A percentile compares a stretch with the other conserved stretches of the same genome.
Evolutionary conservation across 257 asterid genomes (phyloP).

Genomic region (Gentiana straminea): DNA sequence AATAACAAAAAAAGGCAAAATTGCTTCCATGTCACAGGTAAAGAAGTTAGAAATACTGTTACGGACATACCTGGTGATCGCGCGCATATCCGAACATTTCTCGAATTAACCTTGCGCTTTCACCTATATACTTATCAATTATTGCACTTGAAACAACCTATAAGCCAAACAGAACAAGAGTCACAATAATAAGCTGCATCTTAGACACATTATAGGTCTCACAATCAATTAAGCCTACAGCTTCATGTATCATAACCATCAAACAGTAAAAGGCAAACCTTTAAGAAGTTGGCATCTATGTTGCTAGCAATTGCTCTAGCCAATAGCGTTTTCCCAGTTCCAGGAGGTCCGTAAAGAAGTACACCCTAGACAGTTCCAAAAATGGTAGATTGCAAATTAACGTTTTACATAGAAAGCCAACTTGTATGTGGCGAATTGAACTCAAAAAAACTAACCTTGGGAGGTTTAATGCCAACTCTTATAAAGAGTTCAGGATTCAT

Average conservation of each 20-base stretch:
- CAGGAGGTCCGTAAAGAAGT: constrained; percentile 98
- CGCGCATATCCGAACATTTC: constrained; percentile 96
- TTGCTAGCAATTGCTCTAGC: constrained; percentile 98
- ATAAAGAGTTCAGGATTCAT: constrained; percentile 97
- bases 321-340: constrained; percentile 94
- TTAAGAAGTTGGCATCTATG: constrained; percentile 91
- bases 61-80: constrained; percentile 66
- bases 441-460: constrained; percentile 41
- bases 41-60: too few relatives aligned
- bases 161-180: neutral
- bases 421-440: constrained; percentile 4
- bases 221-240: too few relatives aligned
- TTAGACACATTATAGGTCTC: too few relatives aligned
- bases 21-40: too few relatives aligned
- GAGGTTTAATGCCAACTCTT: constrained; percentile 94
- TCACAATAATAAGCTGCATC: too few relatives aligned
- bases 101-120: constrained; percentile 83
- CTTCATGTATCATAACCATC: too few relatives aligned
- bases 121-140: constrained; percentile 90
- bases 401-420: neutral
- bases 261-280: constrained; percentile 29
- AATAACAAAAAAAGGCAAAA: too few relatives aligned
- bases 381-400: neutral
- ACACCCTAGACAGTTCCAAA: constrained; percentile 54
- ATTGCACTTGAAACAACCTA: constrained; percentile 98